Conservation (phyloP, 2,329 filamentous ascomycete species). For the Colletotrichum echinochloae region DNA sequence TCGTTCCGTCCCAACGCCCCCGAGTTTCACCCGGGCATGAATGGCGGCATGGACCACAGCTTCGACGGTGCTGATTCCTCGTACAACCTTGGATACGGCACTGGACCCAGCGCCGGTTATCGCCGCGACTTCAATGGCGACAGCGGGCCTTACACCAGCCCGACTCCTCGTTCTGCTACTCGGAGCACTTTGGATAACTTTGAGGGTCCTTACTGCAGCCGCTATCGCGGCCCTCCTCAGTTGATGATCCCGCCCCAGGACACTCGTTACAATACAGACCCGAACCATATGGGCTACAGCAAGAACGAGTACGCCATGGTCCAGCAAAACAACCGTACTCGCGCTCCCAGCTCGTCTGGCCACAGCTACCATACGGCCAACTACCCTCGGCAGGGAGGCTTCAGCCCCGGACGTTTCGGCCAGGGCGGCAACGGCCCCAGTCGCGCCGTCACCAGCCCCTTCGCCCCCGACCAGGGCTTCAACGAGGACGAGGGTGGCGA, state of each 20-base stretch:
- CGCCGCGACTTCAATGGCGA: constrained; percentile 30
- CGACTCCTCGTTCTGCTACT: constrained; percentile 28
- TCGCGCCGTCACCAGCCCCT: constrained; percentile 11
- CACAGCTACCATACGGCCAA: constrained; percentile 19
- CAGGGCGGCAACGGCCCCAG: constrained; percentile 22
- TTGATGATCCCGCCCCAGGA: constrained; percentile 6
- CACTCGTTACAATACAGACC: not conserved
- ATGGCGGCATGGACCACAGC: constrained; percentile 1
- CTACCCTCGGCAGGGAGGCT: constrained; percentile 20
- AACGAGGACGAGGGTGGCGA: constrained; percentile 23
- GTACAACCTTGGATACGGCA: constrained; percentile 22
- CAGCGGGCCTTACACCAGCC: constrained; percentile 24
- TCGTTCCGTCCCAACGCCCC: constrained; percentile 50
- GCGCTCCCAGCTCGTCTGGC: constrained; percentile 9
- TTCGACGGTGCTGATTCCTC: constrained; percentile 25
- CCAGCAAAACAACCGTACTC: constrained; percentile 5
- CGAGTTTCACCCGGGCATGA: constrained; percentile 48
- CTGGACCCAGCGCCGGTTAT: constrained; percentile 14
- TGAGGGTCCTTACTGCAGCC: constrained; percentile 7
- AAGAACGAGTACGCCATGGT: constrained; percentile 11
- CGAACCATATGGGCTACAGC: constrained; percentile 2
- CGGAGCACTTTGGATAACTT: constrained; percentile 15
- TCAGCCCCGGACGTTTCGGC: constrained; percentile 10
- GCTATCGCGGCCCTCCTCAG: constrained; percentile 11
- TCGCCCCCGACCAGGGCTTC: constrained; percentile 13